Evolutionary conservation across 2,329 filamentous ascomycete species (phyloP), one percentile per base, ranked within the genome.

Genomic region (Xylaria sp.): DNA sequence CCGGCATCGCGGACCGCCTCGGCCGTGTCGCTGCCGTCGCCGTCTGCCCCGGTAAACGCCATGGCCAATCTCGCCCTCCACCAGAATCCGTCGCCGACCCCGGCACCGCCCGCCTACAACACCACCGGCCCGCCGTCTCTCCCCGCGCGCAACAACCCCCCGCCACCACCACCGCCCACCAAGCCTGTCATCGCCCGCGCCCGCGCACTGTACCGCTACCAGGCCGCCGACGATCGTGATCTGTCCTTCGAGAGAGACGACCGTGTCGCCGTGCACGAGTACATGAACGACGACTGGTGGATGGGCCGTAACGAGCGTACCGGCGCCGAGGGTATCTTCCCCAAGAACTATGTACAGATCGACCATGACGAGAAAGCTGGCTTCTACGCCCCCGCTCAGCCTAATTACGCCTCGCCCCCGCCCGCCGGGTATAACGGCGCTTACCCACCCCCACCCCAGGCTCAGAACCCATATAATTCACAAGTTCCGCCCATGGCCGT

Each of bases 201-300:
- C 31, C 89, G 89, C 28, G 94, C 94, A 6, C 85, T 97, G 58
- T 98, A 97, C 84, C 87, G 88, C 70, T 98, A 97, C 84, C 87
- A 86, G 40, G 92, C 91, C 9, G 80, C 91, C 48, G 94, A 97
- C 78, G 87, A 90, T 4, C 93, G 93, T 68, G 95, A 98, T 79
- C 85, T 97, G 71, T 89, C 88, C 2, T 89, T 98, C 68, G 89
- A 93, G 77, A 90, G 91, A 70, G 91, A 94, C 77, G 95, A 98
- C 82, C 85, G 86, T 72, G 86, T 98, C 74, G 87, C 89, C 67
- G 92, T 98, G 26, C 88, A 89, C 73, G 93, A 97, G 82, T 94
- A 97, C 84, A 96, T 97, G 91, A 98, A 98, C 81, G 89, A 90
- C 71, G 94, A 98, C 81, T 98, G 95, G 95, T 97, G 94, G 93